These are phyloP conservation scores for Lasiodiplodia citricola DNA, from an alignment of 2,329 filamentous ascomycete species.

Conservation along the genomic window DNA sequence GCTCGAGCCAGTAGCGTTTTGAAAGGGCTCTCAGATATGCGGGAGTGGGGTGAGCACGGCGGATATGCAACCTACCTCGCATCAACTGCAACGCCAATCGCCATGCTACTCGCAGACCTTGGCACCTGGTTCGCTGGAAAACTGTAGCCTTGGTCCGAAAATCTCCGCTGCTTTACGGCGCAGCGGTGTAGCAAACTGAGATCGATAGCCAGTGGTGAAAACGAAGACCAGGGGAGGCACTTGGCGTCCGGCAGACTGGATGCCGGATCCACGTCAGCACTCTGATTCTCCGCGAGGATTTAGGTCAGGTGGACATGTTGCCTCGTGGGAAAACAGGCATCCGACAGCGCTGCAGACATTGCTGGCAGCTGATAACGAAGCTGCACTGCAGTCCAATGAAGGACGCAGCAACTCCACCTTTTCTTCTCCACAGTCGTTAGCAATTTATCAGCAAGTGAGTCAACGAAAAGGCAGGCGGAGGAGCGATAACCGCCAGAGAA, in stretches of 20 bases:
- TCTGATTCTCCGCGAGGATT: not conserved
- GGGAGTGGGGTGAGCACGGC: not conserved
- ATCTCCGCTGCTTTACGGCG: slow-evolving; percentile 4
- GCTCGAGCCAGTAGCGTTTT: not conserved
- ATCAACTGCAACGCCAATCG: not conserved
- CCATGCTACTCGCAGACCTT: too few species aligned
- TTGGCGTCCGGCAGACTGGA: not conserved
- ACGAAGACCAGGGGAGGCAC: not conserved
- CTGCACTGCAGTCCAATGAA: not conserved
- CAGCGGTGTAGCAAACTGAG: not conserved
- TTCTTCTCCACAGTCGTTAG: not conserved
- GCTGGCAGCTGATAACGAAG: not conserved
- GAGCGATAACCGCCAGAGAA: too few species aligned
- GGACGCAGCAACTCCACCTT: not conserved
- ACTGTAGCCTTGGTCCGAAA: not conserved
- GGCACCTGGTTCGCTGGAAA: not conserved
- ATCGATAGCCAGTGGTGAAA: not conserved
- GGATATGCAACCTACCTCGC: not conserved
- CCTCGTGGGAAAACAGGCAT: not conserved
- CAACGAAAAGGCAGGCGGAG: not conserved
- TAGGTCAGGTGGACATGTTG: slow-evolving; percentile 4
- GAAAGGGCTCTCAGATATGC: not conserved
- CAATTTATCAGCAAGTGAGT: not conserved
- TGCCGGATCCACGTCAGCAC: not conserved
- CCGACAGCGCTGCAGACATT: not conserved